Evolutionary conservation across 495 filamentous ascomycete genomes (phyloP).

Genomic region (Penicillium egyptiacum): DNA sequence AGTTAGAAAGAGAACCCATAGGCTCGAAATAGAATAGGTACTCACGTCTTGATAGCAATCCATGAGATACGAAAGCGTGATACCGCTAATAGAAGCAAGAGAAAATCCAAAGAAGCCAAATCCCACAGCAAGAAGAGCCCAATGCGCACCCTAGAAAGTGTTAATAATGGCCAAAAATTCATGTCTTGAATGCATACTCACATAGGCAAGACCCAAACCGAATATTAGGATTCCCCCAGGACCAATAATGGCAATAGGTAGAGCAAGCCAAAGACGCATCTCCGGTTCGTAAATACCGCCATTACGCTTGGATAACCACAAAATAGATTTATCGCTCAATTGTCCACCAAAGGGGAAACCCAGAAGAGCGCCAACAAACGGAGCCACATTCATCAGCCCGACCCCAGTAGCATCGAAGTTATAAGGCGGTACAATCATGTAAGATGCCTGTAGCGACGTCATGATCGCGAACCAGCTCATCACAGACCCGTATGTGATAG

Average conservation of each 20-base stretch:
- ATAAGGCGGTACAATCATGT: slow-evolving; percentile 39
- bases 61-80: slow-evolving; percentile 36
- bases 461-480: slow-evolving; percentile 37
- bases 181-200: slow-evolving; percentile 3
- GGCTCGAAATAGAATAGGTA: not conserved
- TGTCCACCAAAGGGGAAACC: slow-evolving; percentile 35
- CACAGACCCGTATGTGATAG: slow-evolving; percentile 36
- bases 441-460: slow-evolving; percentile 30
- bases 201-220: slow-evolving; percentile 34
- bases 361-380: slow-evolving; percentile 40
- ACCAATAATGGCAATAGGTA: slow-evolving; percentile 27
- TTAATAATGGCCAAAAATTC: not conserved
- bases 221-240: slow-evolving; percentile 36
- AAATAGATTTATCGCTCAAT: slow-evolving; percentile 37
- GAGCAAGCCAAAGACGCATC: slow-evolving; percentile 37
- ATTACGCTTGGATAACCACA: slow-evolving; percentile 38
- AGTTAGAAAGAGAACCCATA: not conserved
- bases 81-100: slow-evolving; percentile 22
- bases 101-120: slow-evolving; percentile 32
- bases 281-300: slow-evolving; percentile 45
- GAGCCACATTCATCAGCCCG: slow-evolving; percentile 40
- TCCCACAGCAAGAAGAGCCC: slow-evolving; percentile 32
- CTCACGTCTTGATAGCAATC: slow-evolving; percentile 40
- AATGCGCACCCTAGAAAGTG: slow-evolving; percentile 23
- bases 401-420: slow-evolving; percentile 38